Base-by-base conservation (phyloP, 148 eudicot genomes). In the Fagopyrum esculentum region DNA sequence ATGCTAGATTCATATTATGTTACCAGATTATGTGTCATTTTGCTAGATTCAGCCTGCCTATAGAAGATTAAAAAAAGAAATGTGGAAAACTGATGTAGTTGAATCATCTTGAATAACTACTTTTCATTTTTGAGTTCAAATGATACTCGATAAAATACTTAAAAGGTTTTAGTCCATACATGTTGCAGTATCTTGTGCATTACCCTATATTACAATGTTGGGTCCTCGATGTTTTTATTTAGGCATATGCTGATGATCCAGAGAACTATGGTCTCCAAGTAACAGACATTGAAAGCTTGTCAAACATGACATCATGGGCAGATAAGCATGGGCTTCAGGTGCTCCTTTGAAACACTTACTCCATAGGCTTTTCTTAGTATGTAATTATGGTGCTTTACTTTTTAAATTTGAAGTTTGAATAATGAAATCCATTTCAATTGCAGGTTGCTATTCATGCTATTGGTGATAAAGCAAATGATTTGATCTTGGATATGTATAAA, bases 371-470 rank as follows among this genome's bases (percentile, higher is more conserved):
- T 22, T 22, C 26, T 22, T 22, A 57, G 64, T 19, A 57, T 57
- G 64, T 44, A 13, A 47, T n/a, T 16, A 17, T 60, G 30, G 6
- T 51, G 26, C 5, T 3, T 3, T 48, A 48, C 50, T 30, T 63
- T 30, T 15, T 22, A 40, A 12, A 40, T 69, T 51, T 73, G 70
- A 11, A 19, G n/a, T 69, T 51, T 73, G 71, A 11, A 30, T 43
- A 63, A 63, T 17, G 10, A 8, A 43, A 40, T 64, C 71, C 49
- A 45, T 46, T 63, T 29, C 30, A 75, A 22, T 77, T 49, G 76
- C 86, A 95, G 99, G 93, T 96, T 74, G 94, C 97, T 73, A 81
- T 96, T 80, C 99, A 96, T 85, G 97, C 97, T 59, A 92, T 96
- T 80, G 99, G 99, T 77, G 99, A 96, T 76, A 85, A 72, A 76